Evolutionary conservation across 352 stramenopile genomes (phyloP), one percentile per base, ranked within the genome.

Genomic region (Phytophthora constricta): DNA sequence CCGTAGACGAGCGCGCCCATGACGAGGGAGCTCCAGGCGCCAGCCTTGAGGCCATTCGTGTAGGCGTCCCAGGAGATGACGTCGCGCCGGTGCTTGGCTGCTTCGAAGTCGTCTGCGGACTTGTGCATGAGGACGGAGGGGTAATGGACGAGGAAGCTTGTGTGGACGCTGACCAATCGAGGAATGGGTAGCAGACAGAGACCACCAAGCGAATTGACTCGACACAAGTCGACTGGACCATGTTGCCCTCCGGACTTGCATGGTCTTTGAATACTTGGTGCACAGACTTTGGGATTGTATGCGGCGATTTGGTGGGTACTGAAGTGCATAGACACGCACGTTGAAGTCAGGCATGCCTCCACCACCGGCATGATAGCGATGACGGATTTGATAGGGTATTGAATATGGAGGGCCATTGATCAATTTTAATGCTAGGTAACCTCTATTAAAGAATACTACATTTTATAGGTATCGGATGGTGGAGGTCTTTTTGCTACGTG

Each of bases 11-110:
- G 59, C 9, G 70, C 53, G 13, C 66, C 62, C 39, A 64, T 60
- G 42, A 48, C 57, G 8, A 68, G 37, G 46, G 51, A 67, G 48
- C 68, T 60, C 28, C 65, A 63, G 26, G 68, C 62, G 13, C 54
- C 71, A 28, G 72, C 61, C 51, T 83, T 75, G 5, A 83, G 48
- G 19, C 68, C 75, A 7, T 37, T 65, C 27, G 53, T 68, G 52
- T 71, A 70, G 41, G 75, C 74, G 62, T 83, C 62, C 42, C 52
- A 51, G 22, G 61, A 70, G 59, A 83, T 80, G 39, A 80, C 63
- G 27, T 80, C 72, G 67, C 58, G 61, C 45, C 74, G 62, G 65
- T 51, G 53, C 48, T 67, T 69, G 34, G 62, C 53, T 39, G 50
- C 58, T 41, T 31, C 22, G 52, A 69, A 68, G 39, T 70, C 53